A percentile compares a stretch with the other conserved stretches of the same genome.
phyloP scores from a whole-genome alignment of 176 grass and related monocot genomes.

The Bromus sterilis region DNA sequence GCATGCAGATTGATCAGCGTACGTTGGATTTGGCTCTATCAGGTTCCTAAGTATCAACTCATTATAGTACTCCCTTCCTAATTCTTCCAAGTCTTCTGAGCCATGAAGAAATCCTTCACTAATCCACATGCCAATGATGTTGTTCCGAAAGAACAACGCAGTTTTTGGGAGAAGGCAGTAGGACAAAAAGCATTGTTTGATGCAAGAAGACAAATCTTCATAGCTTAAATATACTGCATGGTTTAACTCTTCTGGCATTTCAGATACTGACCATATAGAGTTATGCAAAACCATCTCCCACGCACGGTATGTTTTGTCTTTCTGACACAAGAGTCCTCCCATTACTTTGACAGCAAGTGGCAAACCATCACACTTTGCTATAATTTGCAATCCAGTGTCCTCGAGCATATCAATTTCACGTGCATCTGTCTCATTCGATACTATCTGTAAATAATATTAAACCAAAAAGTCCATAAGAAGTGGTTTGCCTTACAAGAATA shows the following conservation, averaged over 20 bases:
- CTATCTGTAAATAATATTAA: background rate
- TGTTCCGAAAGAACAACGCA: accelerated
- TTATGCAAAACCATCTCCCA: slow-evolving; percentile 23
- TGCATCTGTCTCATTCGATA: background rate
- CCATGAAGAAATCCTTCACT: slow-evolving; percentile 8
- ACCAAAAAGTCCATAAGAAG: no score
- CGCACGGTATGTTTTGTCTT: accelerated
- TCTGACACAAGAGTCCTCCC: slow-evolving; percentile 28
- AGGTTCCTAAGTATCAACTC: slow-evolving; percentile 34
- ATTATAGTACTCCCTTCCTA: background rate
- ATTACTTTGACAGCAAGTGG: no score
- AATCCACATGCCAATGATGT: slow-evolving; percentile 11
- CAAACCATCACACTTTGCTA: no score
- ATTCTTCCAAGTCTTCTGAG: background rate
- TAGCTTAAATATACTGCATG: slow-evolving; percentile 1
- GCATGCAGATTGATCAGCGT: background rate
- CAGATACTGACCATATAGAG: background rate
- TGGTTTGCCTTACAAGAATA: no score
- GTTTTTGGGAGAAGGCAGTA: slow-evolving; percentile 30
- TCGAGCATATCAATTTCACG: background rate
- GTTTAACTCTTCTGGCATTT: slow-evolving; percentile 10
- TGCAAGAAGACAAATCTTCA: no score
- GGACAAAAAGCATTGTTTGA: slow-evolving; percentile 37
- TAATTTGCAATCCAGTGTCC: slow-evolving; percentile 18
- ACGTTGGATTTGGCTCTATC: background rate